A percentile compares a stretch with the other conserved stretches of the same genome.
These are phyloP conservation scores for Solanum peruvianum DNA, from an alignment of 257 asterid genomes.

Conservation along the genomic window DNA sequence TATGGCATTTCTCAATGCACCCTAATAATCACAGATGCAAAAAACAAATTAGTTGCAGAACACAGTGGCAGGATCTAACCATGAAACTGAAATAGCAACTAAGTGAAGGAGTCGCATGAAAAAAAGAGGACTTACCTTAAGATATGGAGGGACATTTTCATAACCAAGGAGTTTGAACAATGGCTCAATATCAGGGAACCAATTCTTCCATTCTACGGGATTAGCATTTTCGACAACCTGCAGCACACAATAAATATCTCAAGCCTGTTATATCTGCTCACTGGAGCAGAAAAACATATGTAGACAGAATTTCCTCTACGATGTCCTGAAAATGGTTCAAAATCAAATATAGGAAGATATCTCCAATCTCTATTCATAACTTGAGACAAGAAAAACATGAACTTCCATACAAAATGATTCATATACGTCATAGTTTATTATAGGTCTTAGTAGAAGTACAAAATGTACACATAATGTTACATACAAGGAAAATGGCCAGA, in stretches of 20 bases:
- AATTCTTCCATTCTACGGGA: conserved; percentile 70
- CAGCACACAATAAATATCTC: conserved; percentile 2
- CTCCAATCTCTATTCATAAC: neutral
- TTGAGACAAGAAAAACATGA: neutral
- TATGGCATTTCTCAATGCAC: conserved; percentile 79
- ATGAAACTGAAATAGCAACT: neutral
- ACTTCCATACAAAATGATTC: neutral
- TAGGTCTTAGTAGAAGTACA: neutral
- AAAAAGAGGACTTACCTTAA: conserved; percentile 51
- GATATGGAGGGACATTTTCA: conserved; percentile 97
- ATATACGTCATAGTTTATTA: neutral
- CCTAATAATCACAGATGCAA: conserved; percentile 31
- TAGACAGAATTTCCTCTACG: neutral
- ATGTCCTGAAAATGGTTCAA: neutral
- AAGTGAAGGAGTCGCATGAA: neutral
- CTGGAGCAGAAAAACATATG: neutral
- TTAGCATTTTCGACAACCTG: conserved; percentile 85
- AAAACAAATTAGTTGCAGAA: conserved; percentile 9
- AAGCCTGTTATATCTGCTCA: neutral
- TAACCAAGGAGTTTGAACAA: conserved; percentile 91
- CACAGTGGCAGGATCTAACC: neutral
- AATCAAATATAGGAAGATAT: neutral
- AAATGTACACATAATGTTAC: neutral
- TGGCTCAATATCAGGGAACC: conserved; percentile 96
- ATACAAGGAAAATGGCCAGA: neutral